Base-by-base conservation (phyloP, 2,329 filamentous ascomycete genomes). In the Colletotrichum sp. region DNA sequence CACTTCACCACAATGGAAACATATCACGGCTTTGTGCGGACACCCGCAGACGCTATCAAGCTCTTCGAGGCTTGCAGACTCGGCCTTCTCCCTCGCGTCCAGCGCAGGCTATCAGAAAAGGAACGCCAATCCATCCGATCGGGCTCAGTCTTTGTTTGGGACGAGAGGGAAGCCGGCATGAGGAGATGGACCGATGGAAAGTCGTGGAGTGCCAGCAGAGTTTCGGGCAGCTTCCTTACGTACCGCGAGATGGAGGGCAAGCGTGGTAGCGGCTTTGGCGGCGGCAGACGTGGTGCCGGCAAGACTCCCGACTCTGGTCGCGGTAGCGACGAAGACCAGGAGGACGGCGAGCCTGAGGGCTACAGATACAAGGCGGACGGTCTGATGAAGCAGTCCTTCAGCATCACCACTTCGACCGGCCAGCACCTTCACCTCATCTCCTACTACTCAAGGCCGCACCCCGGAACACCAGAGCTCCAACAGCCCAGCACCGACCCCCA, bases 211-310 rank as follows among this genome's bases (percentile, higher is more conserved):
- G 97, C 97, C 39, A 99, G 96, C 86, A 92, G 97, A 78, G 97
- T 99, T 1, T 99, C 96, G 0, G 97, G 97, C 68, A 99, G 97
- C 87, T 99, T 99, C 84, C 86, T 99, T 76, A 99, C 97, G 9
- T 99, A 99, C 83, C 91, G 97, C 52, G 97, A 99, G 84, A 99
- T 99, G 97, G 97, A 99, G 86, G 97, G 97, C 85, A 99, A 99
- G 89, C 92, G 97, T 78, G 96, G 96, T 70, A 95, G 95, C 76
- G 91, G 90, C 78, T 96, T 96, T 82, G 89, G 91, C 39, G 89
- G 84, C 85, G 82, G 88, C 82, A 86, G 88, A 88, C 86, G 90
- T 82, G 88, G 90, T 77, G 89, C 88, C 27, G 93, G 93, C 77
- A 96, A 96, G 87, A 96, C 95, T 11, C 95, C 96, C 39, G 96